Evolutionary conservation across 495 filamentous ascomycete genomes (phyloP).

Genomic region (Viridothelium virens): DNA sequence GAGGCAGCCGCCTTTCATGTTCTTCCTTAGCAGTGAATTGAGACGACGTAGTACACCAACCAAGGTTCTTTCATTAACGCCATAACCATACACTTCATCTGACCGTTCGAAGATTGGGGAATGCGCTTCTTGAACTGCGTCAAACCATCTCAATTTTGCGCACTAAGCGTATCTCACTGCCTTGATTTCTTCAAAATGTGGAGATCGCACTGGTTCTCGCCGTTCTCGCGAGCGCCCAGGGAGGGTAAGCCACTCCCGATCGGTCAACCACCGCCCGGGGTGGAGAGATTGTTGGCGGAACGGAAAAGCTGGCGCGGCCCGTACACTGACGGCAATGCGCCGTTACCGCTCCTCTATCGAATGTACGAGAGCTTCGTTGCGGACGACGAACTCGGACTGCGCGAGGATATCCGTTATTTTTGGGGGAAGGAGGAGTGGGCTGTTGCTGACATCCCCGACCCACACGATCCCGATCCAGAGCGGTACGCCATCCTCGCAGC

Average conservation of each 20-base stretch:
- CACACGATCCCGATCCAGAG: conserved; percentile 1
- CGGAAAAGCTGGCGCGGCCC: background rate
- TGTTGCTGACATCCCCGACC: background rate
- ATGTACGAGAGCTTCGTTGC: conserved; percentile 8
- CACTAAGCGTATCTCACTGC: background rate
- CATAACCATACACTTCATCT: background rate
- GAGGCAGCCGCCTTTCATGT: too few species aligned
- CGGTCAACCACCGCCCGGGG: background rate
- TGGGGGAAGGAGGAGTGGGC: background rate
- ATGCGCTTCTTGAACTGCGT: background rate
- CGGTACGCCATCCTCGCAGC: conserved; percentile 6
- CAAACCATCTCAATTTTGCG: background rate
- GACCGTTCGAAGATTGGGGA: background rate
- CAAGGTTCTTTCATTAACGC: background rate
- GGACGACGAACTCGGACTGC: background rate
- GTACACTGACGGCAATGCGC: background rate
- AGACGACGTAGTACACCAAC: background rate
- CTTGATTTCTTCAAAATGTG: background rate
- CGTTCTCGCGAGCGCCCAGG: background rate
- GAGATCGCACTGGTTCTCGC: background rate
- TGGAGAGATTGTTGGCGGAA: background rate
- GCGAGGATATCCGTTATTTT: conserved; percentile 1
- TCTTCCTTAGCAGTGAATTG: too few species aligned
- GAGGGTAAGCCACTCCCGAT: background rate
- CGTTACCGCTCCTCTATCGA: background rate